Evolutionary conservation across 164 flowering plant species (phyloP).

Genomic region (Sextonia rubra): DNA sequence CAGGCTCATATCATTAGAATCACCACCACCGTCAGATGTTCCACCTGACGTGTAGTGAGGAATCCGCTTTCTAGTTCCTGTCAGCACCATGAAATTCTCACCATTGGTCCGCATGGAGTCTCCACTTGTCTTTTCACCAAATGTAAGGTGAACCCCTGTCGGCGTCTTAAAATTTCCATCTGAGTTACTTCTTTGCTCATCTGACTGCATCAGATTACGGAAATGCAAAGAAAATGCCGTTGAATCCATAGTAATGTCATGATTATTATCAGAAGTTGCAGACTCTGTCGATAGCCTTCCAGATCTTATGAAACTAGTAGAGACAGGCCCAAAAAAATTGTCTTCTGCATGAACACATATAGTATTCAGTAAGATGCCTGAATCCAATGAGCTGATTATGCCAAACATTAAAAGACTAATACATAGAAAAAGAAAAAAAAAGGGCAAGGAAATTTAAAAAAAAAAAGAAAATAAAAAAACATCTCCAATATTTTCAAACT

Average conservation of each 20-base stretch:
- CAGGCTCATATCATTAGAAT: constrained; percentile 80
- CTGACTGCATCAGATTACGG: constrained; percentile 65
- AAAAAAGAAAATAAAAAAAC: too few species aligned
- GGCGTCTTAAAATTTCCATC: constrained; percentile 56
- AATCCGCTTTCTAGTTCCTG: constrained; percentile 37
- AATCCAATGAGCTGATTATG: background rate
- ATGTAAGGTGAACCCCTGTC: constrained; percentile 26
- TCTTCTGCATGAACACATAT: constrained; percentile 44
- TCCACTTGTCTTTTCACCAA: constrained; percentile 48
- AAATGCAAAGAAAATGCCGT: constrained; percentile 88
- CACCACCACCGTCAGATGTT: constrained; percentile 28
- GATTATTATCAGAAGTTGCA: constrained; percentile 55
- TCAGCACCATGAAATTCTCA: constrained; percentile 63
- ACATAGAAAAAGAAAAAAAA: too few species aligned
- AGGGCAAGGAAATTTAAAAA: too few species aligned
- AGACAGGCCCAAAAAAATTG: constrained; percentile 82
- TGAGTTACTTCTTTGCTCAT: constrained; percentile 15
- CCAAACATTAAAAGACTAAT: background rate
- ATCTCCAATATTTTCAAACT: too few species aligned
- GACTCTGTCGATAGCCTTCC: constrained; percentile 59
- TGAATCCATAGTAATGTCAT: constrained; percentile 85
- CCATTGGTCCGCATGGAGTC: constrained; percentile 17
- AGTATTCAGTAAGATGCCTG: background rate
- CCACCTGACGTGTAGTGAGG: constrained; percentile 22
- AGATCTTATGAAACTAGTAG: constrained; percentile 69